phyloP scores from a whole-genome alignment of 306 rosid species.

The Cucurbita moschata region DNA sequence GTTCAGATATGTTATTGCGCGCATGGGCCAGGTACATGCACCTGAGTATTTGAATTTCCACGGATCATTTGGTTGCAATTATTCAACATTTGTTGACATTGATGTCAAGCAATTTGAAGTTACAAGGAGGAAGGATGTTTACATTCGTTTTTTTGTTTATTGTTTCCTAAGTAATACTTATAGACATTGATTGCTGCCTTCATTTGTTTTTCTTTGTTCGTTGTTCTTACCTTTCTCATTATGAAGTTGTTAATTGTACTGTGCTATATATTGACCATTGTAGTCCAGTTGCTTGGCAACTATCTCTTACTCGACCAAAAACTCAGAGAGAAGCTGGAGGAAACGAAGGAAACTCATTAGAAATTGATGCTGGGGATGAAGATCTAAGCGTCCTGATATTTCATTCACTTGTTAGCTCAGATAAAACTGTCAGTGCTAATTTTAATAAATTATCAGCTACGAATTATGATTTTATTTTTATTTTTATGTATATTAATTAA shows the following conservation, averaged over 20 bases:
- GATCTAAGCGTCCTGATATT: slow-evolving; percentile 52
- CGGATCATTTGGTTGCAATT: neutral
- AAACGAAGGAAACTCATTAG: slow-evolving; percentile 16
- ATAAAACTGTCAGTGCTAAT: slow-evolving; percentile 50
- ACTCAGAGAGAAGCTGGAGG: slow-evolving; percentile 25
- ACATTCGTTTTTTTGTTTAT: neutral
- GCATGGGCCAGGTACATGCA: slow-evolving; percentile 68
- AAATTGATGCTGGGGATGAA: slow-evolving; percentile 22
- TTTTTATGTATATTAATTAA: neutral
- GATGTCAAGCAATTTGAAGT: neutral
- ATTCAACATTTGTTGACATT: neutral
- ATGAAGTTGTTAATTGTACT: neutral
- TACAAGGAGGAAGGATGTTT: neutral
- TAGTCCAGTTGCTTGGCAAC: slow-evolving; percentile 84
- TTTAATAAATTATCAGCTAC: neutral
- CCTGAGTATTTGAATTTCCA: neutral
- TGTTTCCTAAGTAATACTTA: neutral
- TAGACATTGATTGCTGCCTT: neutral
- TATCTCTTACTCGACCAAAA: slow-evolving; percentile 40
- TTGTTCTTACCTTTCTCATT: neutral
- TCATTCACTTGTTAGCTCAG: slow-evolving; percentile 48
- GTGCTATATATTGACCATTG: neutral
- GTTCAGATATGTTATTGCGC: slow-evolving; percentile 55
- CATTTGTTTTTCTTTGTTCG: slow-evolving; percentile 4
- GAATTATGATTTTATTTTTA: neutral